Base-by-base conservation (phyloP, 2,329 filamentous ascomycete genomes). In the Monosporascus sp. region DNA sequence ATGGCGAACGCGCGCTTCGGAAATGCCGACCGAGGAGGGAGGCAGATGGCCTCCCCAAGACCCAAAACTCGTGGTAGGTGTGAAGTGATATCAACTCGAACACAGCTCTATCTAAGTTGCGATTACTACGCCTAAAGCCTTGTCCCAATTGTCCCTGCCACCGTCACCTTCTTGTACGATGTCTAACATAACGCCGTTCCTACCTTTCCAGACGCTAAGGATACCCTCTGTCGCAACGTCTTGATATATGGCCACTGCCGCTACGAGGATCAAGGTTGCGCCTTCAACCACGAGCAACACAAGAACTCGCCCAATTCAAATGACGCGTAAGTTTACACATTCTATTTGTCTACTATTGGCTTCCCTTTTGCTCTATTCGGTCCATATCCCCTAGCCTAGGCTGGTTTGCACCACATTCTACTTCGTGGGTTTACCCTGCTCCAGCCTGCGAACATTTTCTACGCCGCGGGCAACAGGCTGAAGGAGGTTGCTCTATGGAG, bases 241-340 rank as follows among this genome's bases (percentile, higher is more conserved):
- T 82, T 91, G 57, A 96, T 97, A 64, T 96, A 96, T 71, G 91
- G 91, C 52, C 89, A 93, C 72, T 97, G 91, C 71, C 87, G 91
- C 59, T 96, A 91, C 73, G 90, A 95, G 75, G 90, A 95, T 68
- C 87, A 90, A 74, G 91, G 90, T 74, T 96, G 91, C 73, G 85
- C 88, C 60, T 96, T 95, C 74, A 94, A 91, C 67, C 91, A 96
- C 73, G 90, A 94, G 61, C 83, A 85, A 55, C 80, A 83, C 62
- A 91, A 86, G 71, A 74, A 76, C 59, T 75, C 73, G 68, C 61
- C 63, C 45, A 68, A 63, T 48, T 62, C 64, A 19, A 53, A 55
- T 46, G 66, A 69, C 51, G 61, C 55, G 67, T 69, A 66, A 66
- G 67, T 67, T 37, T 11, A 52, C 44, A 53, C 27, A 52, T 52